Percentiles rank a stretch among this genome's conserved stretches.
Conservation (phyloP, 805 yeast genomes). For the Sugiyamaella chiloensis region DNA sequence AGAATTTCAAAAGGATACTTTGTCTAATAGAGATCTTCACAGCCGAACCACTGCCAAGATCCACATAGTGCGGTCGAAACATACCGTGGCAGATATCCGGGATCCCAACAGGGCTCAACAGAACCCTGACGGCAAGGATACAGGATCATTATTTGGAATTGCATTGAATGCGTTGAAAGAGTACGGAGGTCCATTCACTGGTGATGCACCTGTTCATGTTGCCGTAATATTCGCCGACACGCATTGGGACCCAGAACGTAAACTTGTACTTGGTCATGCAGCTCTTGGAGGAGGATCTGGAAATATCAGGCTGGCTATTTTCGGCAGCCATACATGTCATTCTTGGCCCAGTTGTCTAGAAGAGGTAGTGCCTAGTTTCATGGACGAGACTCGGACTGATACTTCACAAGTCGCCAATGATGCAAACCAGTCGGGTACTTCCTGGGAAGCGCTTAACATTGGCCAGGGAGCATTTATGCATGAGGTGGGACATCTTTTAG, state of each 20-base stretch:
- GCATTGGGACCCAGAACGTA: slow-evolving; percentile 64
- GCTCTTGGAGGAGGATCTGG: slow-evolving; percentile 89
- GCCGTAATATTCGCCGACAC: slow-evolving; percentile 85
- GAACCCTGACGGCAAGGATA: slow-evolving; percentile 62
- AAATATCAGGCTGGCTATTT: slow-evolving; percentile 73
- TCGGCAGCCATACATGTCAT: slow-evolving; percentile 89
- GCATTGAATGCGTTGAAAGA: slow-evolving; percentile 69
- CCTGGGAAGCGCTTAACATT: slow-evolving; percentile 86
- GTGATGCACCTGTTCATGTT: slow-evolving; percentile 60
- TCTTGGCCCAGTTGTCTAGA: slow-evolving; percentile 90
- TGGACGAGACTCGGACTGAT: slow-evolving; percentile 66
- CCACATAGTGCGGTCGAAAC: slow-evolving; percentile 69
- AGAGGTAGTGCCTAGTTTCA: slow-evolving; percentile 60
- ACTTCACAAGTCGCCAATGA: slow-evolving; percentile 85
- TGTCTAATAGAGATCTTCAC: slow-evolving; percentile 42
- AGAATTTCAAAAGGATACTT: slow-evolving; percentile 53
- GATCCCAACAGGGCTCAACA: slow-evolving; percentile 87
- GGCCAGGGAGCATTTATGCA: slow-evolving; percentile 94
- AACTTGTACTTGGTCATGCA: slow-evolving; percentile 78
- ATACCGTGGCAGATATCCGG: slow-evolving; percentile 66
- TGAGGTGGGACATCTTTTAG: slow-evolving; percentile 87
- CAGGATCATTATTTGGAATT: slow-evolving; percentile 73
- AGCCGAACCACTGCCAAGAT: slow-evolving; percentile 63
- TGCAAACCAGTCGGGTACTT: slow-evolving; percentile 73
- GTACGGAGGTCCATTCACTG: slow-evolving; percentile 53